phyloP scores from a whole-genome alignment of 371 early-diverging fungal genomes.

The Mucor racemosus region DNA sequence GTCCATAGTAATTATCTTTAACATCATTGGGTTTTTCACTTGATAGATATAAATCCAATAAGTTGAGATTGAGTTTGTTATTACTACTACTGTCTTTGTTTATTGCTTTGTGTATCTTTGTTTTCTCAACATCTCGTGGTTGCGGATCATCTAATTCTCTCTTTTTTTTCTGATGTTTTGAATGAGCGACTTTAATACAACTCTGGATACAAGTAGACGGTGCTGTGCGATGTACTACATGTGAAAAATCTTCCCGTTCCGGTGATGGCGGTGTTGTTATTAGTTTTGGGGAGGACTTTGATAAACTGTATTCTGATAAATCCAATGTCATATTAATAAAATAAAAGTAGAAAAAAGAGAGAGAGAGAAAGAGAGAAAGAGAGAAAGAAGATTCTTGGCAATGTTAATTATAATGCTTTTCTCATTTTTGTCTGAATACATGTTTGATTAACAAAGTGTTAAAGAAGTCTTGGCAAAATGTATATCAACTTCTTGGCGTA shows the following conservation, averaged over 20 bases:
- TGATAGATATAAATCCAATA: constrained; percentile 7
- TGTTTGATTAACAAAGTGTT: background rate
- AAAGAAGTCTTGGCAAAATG: constrained; percentile 10
- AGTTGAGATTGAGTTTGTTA: background rate
- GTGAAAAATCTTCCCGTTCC: background rate
- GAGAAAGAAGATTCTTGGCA: background rate
- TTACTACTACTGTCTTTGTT: background rate
- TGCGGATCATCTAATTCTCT: background rate
- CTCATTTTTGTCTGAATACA: background rate
- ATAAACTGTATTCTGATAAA: constrained; percentile 6
- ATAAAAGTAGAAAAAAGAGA: background rate
- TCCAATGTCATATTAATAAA: background rate
- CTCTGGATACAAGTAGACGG: background rate
- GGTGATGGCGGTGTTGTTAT: constrained; percentile 7
- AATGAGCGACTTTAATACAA: background rate
- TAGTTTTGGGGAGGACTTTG: background rate
- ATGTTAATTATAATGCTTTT: background rate
- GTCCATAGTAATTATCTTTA: constrained; percentile 5
- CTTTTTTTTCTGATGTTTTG: constrained; percentile 1
- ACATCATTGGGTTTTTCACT: constrained; percentile 11
- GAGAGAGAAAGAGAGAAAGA: background rate
- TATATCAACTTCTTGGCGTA: background rate
- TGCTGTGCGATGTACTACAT: background rate
- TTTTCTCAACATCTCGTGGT: background rate
- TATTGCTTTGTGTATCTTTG: constrained; percentile 1